Evolutionary conservation across 495 filamentous ascomycete genomes (phyloP).

Genomic region (Penicillium salamii): DNA sequence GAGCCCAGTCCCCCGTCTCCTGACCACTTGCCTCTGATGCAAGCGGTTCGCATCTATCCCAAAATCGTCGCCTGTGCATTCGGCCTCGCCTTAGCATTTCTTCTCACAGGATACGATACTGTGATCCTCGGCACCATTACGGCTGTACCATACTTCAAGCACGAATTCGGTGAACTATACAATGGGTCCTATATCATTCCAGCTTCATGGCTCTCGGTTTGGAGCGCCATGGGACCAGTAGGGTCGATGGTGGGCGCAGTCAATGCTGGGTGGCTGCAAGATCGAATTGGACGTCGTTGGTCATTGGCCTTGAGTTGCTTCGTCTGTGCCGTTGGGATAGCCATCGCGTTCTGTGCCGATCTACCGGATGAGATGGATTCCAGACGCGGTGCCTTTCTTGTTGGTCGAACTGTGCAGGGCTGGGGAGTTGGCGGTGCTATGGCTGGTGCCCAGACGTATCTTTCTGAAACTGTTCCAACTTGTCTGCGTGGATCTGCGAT

Average conservation of each 20-base stretch:
- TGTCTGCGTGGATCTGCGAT: slow-evolving; percentile 39
- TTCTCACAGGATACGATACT: slow-evolving; percentile 45
- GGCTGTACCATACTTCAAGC: slow-evolving; percentile 39
- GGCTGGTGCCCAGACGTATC: slow-evolving; percentile 42
- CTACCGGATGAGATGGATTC: slow-evolving; percentile 19
- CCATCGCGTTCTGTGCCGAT: slow-evolving; percentile 31
- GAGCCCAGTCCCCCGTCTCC: background rate
- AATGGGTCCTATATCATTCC: slow-evolving; percentile 40
- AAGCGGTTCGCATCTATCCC: slow-evolving; percentile 14
- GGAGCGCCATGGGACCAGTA: slow-evolving; percentile 37
- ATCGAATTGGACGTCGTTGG: slow-evolving; percentile 36
- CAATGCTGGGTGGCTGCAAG: slow-evolving; percentile 37
- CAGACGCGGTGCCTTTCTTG: slow-evolving; percentile 28
- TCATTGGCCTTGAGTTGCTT: slow-evolving; percentile 30
- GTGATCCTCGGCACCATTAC: slow-evolving; percentile 45
- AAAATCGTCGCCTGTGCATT: slow-evolving; percentile 27
- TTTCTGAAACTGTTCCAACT: slow-evolving; percentile 42
- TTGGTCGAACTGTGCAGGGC: slow-evolving; percentile 34
- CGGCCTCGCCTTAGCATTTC: slow-evolving; percentile 23
- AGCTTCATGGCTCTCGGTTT: slow-evolving; percentile 44
- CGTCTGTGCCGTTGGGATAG: slow-evolving; percentile 37
- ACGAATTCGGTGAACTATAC: slow-evolving; percentile 33
- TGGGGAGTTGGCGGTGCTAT: slow-evolving; percentile 38
- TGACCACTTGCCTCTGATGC: slow-evolving; percentile 1
- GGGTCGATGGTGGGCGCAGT: slow-evolving; percentile 39